Evolutionary conservation across 1,284 basidiomycete genomes (phyloP).

Genomic region (Irpex sp.): DNA sequence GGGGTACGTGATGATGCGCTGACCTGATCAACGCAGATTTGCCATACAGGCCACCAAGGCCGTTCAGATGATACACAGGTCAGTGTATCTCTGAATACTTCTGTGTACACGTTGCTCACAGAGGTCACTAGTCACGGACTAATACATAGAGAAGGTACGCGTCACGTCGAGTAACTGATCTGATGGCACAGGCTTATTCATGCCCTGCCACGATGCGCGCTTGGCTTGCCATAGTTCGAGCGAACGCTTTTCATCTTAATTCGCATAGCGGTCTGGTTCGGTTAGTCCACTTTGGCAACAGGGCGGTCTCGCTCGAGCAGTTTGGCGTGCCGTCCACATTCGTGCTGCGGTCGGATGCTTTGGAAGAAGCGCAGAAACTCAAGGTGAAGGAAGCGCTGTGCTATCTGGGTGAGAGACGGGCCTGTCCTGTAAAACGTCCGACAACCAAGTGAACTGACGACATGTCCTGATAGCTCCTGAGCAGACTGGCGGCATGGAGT

Average conservation of each 20-base stretch:
- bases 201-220: not conserved
- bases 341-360: slow-evolving; percentile 50
- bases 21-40: slow-evolving; percentile 41
- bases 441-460: not conserved
- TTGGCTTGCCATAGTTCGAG: slow-evolving; percentile 45
- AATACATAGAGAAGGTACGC: slow-evolving; percentile 61
- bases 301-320: slow-evolving; percentile 66
- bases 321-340: slow-evolving; percentile 66
- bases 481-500: slow-evolving; percentile 69
- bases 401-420: slow-evolving; percentile 39
- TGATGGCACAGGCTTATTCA: slow-evolving; percentile 4
- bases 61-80: slow-evolving; percentile 63
- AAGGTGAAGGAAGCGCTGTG: slow-evolving; percentile 72
- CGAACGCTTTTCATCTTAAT: slow-evolving; percentile 71
- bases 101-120: slow-evolving; percentile 2
- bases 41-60: slow-evolving; percentile 71
- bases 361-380: slow-evolving; percentile 58
- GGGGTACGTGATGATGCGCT: not conserved
- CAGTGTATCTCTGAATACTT: slow-evolving; percentile 11
- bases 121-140: slow-evolving; percentile 37
- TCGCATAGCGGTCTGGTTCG: slow-evolving; percentile 64
- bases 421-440: not conserved
- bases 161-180: not conserved
- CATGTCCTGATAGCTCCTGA: slow-evolving; percentile 46
- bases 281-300: slow-evolving; percentile 72